Conservation (phyloP, 2,329 filamentous ascomycete species). For the Pseudocercospora pini-densiflorae region DNA sequence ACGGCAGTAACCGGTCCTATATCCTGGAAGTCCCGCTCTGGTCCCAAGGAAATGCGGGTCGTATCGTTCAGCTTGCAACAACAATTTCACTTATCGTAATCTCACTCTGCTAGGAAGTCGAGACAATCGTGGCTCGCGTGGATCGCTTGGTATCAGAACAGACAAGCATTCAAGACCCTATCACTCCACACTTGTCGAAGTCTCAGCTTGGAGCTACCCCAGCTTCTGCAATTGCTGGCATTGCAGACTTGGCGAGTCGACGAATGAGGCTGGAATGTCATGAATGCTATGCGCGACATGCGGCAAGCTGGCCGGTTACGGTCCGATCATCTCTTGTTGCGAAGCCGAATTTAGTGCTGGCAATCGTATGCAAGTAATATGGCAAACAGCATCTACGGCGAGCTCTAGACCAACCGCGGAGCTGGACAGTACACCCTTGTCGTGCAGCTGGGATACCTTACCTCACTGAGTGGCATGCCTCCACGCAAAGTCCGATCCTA, state of each 20-base stretch:
- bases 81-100: background rate
- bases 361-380: background rate
- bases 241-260: background rate
- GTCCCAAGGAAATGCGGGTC: background rate
- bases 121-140: background rate
- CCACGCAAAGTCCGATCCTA: background rate
- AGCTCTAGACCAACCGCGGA: background rate
- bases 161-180: background rate
- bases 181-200: background rate
- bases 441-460: background rate
- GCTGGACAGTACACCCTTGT: background rate
- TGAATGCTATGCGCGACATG: background rate
- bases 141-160: background rate
- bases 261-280: background rate
- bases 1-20: background rate
- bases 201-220: constrained; percentile 2
- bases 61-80: background rate
- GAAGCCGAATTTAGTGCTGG: background rate
- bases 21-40: background rate
- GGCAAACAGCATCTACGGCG: background rate
- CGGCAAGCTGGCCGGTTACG: background rate
- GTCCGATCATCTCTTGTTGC: background rate
- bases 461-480: background rate
- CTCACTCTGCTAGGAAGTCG: background rate
- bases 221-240: background rate